A percentile compares a stretch with the other conserved stretches of the same genome.
Conservation (phyloP, 306 rosid species). For the Casuarina glauca region DNA sequence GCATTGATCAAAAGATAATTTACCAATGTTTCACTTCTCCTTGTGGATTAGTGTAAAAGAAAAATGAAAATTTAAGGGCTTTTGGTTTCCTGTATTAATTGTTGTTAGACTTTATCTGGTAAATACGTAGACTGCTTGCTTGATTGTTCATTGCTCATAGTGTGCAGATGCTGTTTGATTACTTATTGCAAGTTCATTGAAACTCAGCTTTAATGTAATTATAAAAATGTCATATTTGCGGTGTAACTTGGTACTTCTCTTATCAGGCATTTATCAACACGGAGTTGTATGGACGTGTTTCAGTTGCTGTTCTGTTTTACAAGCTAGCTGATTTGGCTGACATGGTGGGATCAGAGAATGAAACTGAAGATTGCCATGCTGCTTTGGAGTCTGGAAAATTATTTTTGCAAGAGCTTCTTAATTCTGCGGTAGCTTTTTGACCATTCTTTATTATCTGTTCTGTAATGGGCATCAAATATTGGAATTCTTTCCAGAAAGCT, state of each 20-base stretch:
- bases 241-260: constrained; percentile 32
- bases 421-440: constrained; percentile 60
- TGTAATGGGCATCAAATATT: constrained; percentile 21
- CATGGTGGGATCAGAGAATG: constrained; percentile 46
- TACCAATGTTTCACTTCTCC: neutral
- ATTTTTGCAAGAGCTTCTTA: constrained; percentile 86
- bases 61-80: neutral
- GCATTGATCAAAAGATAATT: neutral
- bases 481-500: neutral
- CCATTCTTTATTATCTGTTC: constrained; percentile 7
- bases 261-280: constrained; percentile 88
- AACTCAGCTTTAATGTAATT: constrained; percentile 2
- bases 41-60: neutral
- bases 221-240: constrained; percentile 20
- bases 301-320: constrained; percentile 86
- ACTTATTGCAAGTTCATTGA: constrained; percentile 18
- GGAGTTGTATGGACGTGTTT: constrained; percentile 93
- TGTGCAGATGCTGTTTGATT: constrained; percentile 14
- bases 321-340: constrained; percentile 71
- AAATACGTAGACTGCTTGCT: neutral
- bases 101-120: neutral
- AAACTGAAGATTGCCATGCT: constrained; percentile 43
- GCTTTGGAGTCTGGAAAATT: constrained; percentile 72
- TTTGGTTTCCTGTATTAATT: neutral
- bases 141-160: neutral